A percentile compares a stretch with the other conserved stretches of the same genome.
Evolutionary conservation across 192 early-diverging fungal species (phyloP).

Genomic region (Backusella parvicylindrica): DNA sequence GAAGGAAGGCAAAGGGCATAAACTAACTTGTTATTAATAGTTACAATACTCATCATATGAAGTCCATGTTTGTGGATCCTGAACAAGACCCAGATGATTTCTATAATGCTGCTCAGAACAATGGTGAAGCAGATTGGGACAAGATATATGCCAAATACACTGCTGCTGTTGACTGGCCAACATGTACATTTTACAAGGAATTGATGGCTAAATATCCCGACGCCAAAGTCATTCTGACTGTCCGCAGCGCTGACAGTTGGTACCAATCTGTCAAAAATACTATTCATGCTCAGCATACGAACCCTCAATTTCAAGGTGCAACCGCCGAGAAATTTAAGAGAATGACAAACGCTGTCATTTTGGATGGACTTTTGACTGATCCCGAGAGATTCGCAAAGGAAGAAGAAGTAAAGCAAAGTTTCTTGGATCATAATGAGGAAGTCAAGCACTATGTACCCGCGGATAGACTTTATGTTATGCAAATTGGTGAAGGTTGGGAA

Average conservation of each 20-base stretch:
- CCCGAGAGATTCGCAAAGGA: background rate
- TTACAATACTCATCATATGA: constrained; percentile 16
- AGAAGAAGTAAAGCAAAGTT: background rate
- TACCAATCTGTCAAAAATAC: constrained; percentile 14
- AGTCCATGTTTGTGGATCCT: background rate
- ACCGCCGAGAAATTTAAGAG: background rate
- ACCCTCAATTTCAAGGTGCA: background rate
- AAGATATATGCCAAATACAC: constrained; percentile 1
- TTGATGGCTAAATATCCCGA: constrained; percentile 22
- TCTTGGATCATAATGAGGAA: background rate
- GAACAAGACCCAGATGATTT: background rate
- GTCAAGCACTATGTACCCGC: constrained; percentile 1
- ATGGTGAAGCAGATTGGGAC: constrained; percentile 18
- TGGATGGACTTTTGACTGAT: background rate
- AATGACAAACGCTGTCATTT: background rate
- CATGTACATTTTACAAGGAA: constrained; percentile 17
- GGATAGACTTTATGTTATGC: background rate
- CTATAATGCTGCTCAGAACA: background rate
- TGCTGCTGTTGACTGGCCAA: constrained; percentile 27
- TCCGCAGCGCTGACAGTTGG: constrained; percentile 18
- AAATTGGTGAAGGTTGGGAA: constrained; percentile 13
- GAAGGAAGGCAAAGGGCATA: background rate
- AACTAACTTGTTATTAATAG: background rate
- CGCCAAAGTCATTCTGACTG: constrained; percentile 21
- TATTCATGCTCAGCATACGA: background rate